phyloP scores from a whole-genome alignment of 805 yeast genomes.

The Ogataea populi-albae region DNA sequence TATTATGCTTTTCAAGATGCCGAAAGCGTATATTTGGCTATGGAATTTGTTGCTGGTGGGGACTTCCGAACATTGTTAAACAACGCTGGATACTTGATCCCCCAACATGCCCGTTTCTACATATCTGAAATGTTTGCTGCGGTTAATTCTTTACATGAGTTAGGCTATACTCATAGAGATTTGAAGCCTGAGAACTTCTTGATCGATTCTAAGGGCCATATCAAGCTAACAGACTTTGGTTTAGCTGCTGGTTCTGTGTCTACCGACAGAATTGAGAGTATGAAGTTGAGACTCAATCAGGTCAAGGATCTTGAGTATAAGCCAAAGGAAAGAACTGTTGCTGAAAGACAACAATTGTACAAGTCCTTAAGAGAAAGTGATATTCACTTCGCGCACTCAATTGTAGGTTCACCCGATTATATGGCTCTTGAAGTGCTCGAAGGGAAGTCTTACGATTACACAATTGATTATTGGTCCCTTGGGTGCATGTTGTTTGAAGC shows the following conservation, averaged over 20 bases:
- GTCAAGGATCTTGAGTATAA: conserved; percentile 75
- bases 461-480: conserved; percentile 98
- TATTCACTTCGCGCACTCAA: conserved; percentile 85
- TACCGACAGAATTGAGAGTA: conserved; percentile 86
- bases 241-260: conserved; percentile 95
- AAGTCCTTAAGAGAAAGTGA: conserved; percentile 75
- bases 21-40: conserved; percentile 86
- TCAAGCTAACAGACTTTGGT: conserved; percentile 94
- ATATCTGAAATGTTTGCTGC: conserved; percentile 96
- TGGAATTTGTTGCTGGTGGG: conserved; percentile 99
- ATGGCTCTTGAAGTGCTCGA: conserved; percentile 98
- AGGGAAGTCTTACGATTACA: conserved; percentile 89
- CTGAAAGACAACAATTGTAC: conserved; percentile 85
- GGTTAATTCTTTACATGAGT: conserved; percentile 86
- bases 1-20: conserved; percentile 93
- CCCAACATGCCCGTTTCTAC: conserved; percentile 94
- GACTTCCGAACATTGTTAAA: conserved; percentile 93
- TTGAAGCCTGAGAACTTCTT: conserved; percentile 92
- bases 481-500: conserved; percentile 98
- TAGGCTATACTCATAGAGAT: conserved; percentile 96
- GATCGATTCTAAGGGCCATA: conserved; percentile 87
- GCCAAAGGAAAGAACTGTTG: conserved; percentile 67
- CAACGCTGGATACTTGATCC: conserved; percentile 88
- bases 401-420: conserved; percentile 98
- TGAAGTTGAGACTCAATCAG: conserved; percentile 62